Base-by-base conservation (phyloP, 495 filamentous ascomycete genomes). In the Copromyces sp. region DNA sequence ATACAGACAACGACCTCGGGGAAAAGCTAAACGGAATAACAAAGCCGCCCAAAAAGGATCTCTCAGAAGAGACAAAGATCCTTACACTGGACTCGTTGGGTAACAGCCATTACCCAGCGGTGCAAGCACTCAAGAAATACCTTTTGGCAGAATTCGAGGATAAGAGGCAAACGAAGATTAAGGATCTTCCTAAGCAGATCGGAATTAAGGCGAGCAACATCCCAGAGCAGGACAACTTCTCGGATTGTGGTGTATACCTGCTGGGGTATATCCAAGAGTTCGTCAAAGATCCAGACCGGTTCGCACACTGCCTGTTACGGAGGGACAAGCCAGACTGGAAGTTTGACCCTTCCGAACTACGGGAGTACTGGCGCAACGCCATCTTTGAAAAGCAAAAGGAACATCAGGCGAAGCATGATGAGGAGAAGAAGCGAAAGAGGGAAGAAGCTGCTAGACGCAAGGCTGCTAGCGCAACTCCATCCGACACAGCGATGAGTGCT, bases 41-140 rank as follows among this genome's bases (percentile, higher is more conserved):
- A 24, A 65, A 65, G 53, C 72, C 78, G 8, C 70, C 79, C 69
- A 83, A 76, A 68, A 84, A 81, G 69, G 78, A 80, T 69, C 77
- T 79, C 32, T 76, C 79, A 2, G 77, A 78, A 9, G 80, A 84
- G 61, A 89, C 93, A 7, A 86, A 86, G 32, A 97, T 99, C 71
- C 89, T 99, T 74, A 94, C 93, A 0, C 88, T 99, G 17, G 95
- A 99, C 80, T 98, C 95, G 0, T 84, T 99, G 39, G 90, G 89
- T 44, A 44, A 77, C 20, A 14, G 78, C 0, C 95, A 94, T 77
- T 82, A 86, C 1, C 78, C 81, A 3, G 90, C 92, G 3, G 86
- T 91, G 53, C 84, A 77, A 42, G 83, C 86, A 41, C 86, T 99
- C 9, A 93, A 90, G 72, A 87, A 93, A 7, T 99, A 97, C 81